phyloP scores from a whole-genome alignment of 192 early-diverging fungal genomes.

The Paraglomus brasilianum region DNA sequence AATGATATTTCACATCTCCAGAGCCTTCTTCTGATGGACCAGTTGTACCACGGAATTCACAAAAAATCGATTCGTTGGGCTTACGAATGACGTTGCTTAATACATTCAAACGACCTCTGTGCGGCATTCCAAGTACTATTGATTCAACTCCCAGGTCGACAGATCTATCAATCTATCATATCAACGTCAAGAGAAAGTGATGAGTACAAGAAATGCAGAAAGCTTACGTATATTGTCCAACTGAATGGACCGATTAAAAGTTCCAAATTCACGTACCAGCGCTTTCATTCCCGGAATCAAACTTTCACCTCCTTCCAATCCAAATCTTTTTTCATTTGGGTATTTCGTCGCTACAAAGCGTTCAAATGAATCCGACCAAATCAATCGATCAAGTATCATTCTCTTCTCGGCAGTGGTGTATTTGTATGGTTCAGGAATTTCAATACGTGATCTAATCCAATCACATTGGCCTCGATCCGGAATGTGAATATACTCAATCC shows the following conservation, averaged over 20 bases:
- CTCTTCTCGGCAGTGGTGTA: constrained; percentile 89
- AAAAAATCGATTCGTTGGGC: constrained; percentile 98
- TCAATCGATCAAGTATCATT: constrained; percentile 92
- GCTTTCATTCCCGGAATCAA: constrained; percentile 99
- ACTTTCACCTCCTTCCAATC: constrained; percentile 95
- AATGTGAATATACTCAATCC: constrained; percentile 98
- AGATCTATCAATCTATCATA: constrained; percentile 82
- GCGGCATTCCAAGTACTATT: constrained; percentile 98
- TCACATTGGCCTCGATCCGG: constrained; percentile 93
- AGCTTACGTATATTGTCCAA: constrained; percentile 40
- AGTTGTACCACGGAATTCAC: constrained; percentile 89
- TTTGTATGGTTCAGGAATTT: constrained; percentile 85
- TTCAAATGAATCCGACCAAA: constrained; percentile 97
- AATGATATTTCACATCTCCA: constrained; percentile 94
- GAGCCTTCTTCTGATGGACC: constrained; percentile 92
- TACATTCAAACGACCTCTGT: constrained; percentile 98
- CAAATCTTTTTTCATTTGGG: constrained; percentile 96
- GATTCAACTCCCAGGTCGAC: constrained; percentile 95
- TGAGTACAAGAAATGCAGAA: constrained; percentile 23
- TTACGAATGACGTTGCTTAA: constrained; percentile 99
- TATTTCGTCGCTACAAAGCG: constrained; percentile 95
- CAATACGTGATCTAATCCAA: constrained; percentile 92
- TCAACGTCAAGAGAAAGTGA: neutral
- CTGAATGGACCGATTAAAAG: constrained; percentile 51
- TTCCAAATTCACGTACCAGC: constrained; percentile 60